phyloP scores from a whole-genome alignment of 768 basidiomycete species.

The Leucocoprinus sp. region DNA sequence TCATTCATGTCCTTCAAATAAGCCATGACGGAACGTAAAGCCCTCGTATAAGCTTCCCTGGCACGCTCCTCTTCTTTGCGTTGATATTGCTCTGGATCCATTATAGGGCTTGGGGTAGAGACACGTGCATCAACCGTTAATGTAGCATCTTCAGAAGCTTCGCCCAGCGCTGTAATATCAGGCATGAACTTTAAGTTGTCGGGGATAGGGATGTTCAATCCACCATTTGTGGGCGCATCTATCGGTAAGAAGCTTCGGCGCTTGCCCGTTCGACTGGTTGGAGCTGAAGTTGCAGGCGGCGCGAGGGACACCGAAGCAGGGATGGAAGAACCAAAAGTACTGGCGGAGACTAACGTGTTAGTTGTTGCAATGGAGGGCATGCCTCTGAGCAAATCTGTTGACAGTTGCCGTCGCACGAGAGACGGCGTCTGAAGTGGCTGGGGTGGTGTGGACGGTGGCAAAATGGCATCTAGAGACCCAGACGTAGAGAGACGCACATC shows the following conservation, averaged over 20 bases:
- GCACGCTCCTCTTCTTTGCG: constrained; percentile 66
- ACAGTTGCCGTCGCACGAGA: constrained; percentile 18
- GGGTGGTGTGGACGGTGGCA: constrained; percentile 21
- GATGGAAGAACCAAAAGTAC: constrained; percentile 6
- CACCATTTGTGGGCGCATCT: constrained; percentile 55
- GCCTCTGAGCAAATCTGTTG: constrained; percentile 21
- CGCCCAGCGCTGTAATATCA: constrained; percentile 33
- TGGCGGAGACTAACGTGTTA: constrained; percentile 7
- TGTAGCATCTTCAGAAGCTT: constrained; percentile 16
- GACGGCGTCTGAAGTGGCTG: constrained; percentile 14
- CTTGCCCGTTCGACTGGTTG: constrained; percentile 49
- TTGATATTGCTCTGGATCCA: constrained; percentile 40
- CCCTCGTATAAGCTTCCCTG: constrained; percentile 67
- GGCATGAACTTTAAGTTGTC: constrained; percentile 55
- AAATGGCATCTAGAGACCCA: constrained; percentile 47
- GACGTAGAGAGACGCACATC: constrained; percentile 68
- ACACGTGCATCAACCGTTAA: constrained; percentile 15
- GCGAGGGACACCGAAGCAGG: constrained; percentile 26
- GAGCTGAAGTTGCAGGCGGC: constrained; percentile 33
- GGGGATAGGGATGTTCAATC: constrained; percentile 54
- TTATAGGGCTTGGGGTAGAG: constrained; percentile 36
- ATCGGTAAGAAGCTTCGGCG: constrained; percentile 88
- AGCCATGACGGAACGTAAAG: constrained; percentile 87
- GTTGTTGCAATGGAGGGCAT: constrained; percentile 14
- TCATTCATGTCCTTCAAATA: constrained; percentile 96